A percentile compares a stretch with the other conserved stretches of the same genome.
Conservation (phyloP, 2,329 filamentous ascomycete species). For the Rhytidhysteron rufulum region DNA sequence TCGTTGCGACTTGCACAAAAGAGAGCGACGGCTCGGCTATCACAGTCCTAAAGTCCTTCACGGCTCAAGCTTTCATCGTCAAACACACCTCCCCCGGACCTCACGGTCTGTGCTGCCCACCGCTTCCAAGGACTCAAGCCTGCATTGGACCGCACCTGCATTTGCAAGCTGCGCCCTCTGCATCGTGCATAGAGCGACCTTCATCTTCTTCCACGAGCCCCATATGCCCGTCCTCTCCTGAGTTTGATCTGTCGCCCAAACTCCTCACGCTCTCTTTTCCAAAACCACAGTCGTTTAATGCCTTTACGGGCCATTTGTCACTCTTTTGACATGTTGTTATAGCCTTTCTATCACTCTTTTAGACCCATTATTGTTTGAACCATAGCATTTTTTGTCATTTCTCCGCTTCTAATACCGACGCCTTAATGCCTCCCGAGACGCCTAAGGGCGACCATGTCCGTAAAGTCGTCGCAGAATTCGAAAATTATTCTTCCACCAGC, state of each 20-base stretch:
- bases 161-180: conserved; percentile 29
- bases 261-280: conserved; percentile 24
- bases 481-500: too few species aligned
- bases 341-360: conserved; percentile 33
- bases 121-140: background rate
- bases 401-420: too few species aligned
- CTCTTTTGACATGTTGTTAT: conserved; percentile 34
- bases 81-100: conserved; percentile 9
- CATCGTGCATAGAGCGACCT: conserved; percentile 18
- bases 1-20: too few species aligned
- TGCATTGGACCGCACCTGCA: conserved; percentile 13
- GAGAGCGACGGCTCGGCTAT: too few species aligned
- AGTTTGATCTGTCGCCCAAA: conserved; percentile 25
- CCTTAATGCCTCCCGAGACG: conserved; percentile 1
- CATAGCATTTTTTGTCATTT: too few species aligned
- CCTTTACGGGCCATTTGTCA: conserved; percentile 29
- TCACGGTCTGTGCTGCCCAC: conserved; percentile 13
- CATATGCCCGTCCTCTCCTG: too few species aligned
- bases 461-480: too few species aligned
- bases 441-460: too few species aligned
- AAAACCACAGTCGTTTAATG: conserved; percentile 30
- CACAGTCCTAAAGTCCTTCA: too few species aligned
- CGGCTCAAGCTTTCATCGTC: conserved; percentile 12
- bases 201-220: conserved; percentile 20
- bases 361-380: conserved; percentile 17